These are phyloP conservation scores for Corylus americana DNA, from an alignment of 306 rosid genomes.

Conservation along the genomic window DNA sequence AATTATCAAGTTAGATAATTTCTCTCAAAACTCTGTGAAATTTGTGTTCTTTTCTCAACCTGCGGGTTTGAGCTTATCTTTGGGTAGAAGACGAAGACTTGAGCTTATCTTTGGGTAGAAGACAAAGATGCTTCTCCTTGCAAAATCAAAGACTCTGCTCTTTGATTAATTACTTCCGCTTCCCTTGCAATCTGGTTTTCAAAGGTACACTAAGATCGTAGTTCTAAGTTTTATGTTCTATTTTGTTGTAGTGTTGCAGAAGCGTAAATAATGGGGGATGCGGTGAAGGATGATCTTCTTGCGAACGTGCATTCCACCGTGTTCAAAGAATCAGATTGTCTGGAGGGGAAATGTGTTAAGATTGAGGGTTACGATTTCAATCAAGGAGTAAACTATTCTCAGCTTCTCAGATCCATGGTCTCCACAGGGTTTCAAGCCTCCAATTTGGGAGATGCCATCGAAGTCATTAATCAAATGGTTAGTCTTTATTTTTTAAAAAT, in stretches of 20 bases:
- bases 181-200: too few relatives aligned
- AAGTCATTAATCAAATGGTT: conserved; percentile 81
- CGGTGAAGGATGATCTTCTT: conserved; percentile 34
- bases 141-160: too few relatives aligned
- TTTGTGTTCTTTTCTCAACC: too few relatives aligned
- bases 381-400: conserved; percentile 60
- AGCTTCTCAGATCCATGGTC: conserved; percentile 59
- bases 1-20: too few relatives aligned
- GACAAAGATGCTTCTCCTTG: too few relatives aligned
- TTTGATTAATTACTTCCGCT: too few relatives aligned
- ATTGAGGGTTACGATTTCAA: conserved; percentile 89
- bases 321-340: conserved; percentile 69
- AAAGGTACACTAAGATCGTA: too few relatives aligned
- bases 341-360: conserved; percentile 52
- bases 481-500: conserved; percentile 2
- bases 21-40: too few relatives aligned
- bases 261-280: conserved; percentile 35
- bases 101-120: too few relatives aligned
- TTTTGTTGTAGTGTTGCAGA: not conserved
- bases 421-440: conserved; percentile 93
- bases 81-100: too few relatives aligned
- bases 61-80: too few relatives aligned
- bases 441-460: conserved; percentile 74
- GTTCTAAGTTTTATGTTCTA: not conserved
- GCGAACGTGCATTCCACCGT: conserved; percentile 50